These are phyloP conservation scores for Suillus spraguei DNA, from an alignment of 768 basidiomycete genomes.

Conservation along the genomic window DNA sequence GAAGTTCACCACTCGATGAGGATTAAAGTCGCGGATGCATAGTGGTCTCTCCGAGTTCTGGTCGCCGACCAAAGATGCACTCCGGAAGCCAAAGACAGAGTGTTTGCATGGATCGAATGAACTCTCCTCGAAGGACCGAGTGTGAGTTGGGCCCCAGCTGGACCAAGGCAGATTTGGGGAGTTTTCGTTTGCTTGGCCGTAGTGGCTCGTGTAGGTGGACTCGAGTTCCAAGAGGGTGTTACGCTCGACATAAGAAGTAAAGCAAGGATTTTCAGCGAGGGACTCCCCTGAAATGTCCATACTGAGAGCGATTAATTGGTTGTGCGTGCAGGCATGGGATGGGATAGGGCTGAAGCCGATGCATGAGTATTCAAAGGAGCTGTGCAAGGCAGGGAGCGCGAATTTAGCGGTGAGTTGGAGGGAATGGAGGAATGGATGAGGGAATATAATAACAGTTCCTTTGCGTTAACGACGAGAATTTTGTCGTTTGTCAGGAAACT, in stretches of 20 bases:
- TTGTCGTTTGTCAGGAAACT: neutral
- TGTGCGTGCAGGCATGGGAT: neutral
- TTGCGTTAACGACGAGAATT: neutral
- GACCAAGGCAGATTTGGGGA: conserved; percentile 1
- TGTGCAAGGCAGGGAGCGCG: neutral
- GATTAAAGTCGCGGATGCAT: neutral
- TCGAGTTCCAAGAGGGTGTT: neutral
- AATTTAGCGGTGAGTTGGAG: neutral
- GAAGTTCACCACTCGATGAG: neutral
- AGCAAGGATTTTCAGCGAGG: neutral
- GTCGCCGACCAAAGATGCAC: neutral
- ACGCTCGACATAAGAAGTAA: neutral
- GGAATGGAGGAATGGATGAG: neutral
- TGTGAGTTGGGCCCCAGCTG: neutral
- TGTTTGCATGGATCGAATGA: neutral
- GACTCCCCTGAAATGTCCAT: neutral
- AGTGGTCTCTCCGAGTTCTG: neutral
- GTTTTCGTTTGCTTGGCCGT: neutral
- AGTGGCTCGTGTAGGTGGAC: neutral
- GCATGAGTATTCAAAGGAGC: neutral
- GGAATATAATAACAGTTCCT: neutral
- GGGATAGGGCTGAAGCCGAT: neutral
- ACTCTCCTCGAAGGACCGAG: neutral
- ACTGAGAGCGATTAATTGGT: neutral
- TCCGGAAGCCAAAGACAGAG: neutral